A percentile compares a stretch with the other conserved stretches of the same genome.
phyloP scores from a whole-genome alignment of 148 eudicot species.

The Rhododendron kiyosumense region DNA sequence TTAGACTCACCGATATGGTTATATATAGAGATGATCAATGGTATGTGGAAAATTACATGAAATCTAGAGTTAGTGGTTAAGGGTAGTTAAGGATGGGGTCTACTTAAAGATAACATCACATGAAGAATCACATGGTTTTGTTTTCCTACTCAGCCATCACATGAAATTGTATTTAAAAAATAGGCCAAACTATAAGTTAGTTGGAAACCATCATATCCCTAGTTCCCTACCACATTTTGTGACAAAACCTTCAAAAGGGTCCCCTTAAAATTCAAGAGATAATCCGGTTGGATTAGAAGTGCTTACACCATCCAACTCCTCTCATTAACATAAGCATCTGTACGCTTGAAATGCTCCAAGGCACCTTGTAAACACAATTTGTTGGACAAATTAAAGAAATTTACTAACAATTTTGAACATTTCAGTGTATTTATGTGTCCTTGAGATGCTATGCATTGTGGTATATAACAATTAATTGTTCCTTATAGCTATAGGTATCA shows the following conservation, averaged over 20 bases:
- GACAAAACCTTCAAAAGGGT: background rate
- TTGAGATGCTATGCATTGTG: background rate
- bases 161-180: background rate
- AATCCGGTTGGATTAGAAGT: background rate
- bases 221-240: background rate
- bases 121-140: conserved; percentile 10
- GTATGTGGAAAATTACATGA: background rate
- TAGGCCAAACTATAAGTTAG: background rate
- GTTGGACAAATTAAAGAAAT: background rate
- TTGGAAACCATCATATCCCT: background rate
- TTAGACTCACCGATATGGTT: background rate
- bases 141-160: background rate
- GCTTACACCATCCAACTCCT: background rate
- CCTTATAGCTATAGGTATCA: too few relatives aligned
- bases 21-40: background rate
- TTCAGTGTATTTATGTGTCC: background rate
- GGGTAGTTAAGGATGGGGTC: background rate
- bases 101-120: background rate
- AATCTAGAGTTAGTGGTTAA: background rate
- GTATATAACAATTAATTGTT: too few relatives aligned
- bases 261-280: background rate
- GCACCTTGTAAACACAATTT: background rate
- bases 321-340: background rate
- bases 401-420: background rate
- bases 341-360: background rate